Base-by-base conservation (phyloP, 2,329 filamentous ascomycete genomes). In the Calonectria ilicicola region DNA sequence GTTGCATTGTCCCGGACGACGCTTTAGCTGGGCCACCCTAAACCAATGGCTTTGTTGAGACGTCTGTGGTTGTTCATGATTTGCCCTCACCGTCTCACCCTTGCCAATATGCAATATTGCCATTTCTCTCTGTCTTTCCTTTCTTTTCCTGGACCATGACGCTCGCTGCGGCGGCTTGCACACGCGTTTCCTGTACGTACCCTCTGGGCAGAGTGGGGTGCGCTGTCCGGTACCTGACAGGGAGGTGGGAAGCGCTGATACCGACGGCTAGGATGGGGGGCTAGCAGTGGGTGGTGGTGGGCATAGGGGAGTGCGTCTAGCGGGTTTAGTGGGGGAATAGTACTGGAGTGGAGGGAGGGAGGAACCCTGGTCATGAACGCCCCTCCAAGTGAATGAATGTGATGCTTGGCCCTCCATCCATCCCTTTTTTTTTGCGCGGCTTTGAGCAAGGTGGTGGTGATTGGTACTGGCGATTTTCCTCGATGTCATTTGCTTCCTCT, bases 201-300 rank as follows among this genome's bases (percentile, higher is more conserved):
- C 53, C 5, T 10, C 15, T 58, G 29, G n/a, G 29, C 29, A 19
- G 35, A 23, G 53, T 23, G 29, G 21, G 19, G 35, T 27, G 53
- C 35, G 27, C 27, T 42, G 17, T 14, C 46, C 12, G 53, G 44
- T 63, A 51, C 53, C 65, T 62, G 29, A 21, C 42, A 42, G 42
- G 65, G 65, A 35, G 27, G 27, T 19, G 42, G n/a, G 32, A 23
- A 14, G 58, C 58, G 53, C 53, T 38, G 53, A 58, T 65, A 60
- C 65, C 49, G 65, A 40, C 51, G 19, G 65, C 51, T n/a, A 46
- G 65, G 65, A 67, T 49, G 65, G 51, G 15, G 65, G 42, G 29
- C 12, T 21, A 27, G n/a, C n/a, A n/a, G 53, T 23, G 19, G 46
- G 38, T 32, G 49, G 53, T 58, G 53, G 53, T 40, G 53, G 35